Percentiles rank a stretch among this genome's conserved stretches.
Conservation (phyloP, 495 filamentous ascomycete species). For the Neurospora sp. region DNA sequence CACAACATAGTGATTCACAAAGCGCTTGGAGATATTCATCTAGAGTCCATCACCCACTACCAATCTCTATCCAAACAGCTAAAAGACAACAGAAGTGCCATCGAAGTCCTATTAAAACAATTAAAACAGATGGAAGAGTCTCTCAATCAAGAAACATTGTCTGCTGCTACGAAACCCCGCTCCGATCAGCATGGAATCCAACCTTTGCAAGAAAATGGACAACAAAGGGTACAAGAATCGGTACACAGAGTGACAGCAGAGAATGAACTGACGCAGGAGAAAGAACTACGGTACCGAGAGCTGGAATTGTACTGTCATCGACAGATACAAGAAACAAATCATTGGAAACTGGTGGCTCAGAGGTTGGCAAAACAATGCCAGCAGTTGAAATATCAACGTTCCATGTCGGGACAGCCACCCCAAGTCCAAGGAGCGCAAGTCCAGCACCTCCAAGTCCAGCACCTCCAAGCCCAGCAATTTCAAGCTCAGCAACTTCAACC, state of each 20-base stretch:
- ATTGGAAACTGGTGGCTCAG: background rate
- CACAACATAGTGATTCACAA: background rate
- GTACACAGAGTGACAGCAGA: background rate
- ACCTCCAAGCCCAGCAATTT: background rate
- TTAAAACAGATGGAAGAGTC: background rate
- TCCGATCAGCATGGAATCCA: background rate
- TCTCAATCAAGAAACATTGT: background rate
- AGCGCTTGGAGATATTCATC: background rate
- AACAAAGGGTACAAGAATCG: background rate
- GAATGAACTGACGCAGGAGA: background rate
- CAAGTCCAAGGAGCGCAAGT: background rate
- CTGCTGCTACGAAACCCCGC: background rate
- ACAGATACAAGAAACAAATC: background rate
- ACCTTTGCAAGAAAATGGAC: background rate
- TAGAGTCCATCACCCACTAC: background rate
- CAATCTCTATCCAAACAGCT: background rate
- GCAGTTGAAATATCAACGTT: background rate
- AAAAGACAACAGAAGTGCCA: background rate
- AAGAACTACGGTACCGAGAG: background rate
- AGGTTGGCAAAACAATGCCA: background rate
- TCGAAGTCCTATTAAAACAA: background rate
- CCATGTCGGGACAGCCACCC: background rate
- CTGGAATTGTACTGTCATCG: background rate
- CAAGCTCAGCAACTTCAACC: background rate
- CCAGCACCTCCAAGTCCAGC: background rate